Percentiles rank a stretch among this genome's conserved stretches.
These are phyloP conservation scores for Phlebopus sp. DNA, from an alignment of 1,284 basidiomycete genomes.

Conservation along the genomic window DNA sequence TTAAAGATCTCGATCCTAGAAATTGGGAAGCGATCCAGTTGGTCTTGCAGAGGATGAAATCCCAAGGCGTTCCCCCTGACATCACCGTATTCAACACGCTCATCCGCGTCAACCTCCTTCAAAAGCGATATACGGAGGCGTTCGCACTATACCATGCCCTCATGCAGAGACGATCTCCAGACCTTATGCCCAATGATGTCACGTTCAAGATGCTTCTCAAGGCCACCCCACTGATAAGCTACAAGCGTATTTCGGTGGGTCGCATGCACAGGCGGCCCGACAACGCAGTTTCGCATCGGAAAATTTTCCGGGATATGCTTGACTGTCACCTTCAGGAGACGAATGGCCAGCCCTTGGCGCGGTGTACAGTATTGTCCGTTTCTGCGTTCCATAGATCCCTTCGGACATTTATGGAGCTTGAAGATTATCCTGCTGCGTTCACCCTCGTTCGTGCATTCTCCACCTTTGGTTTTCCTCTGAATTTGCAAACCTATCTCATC, in stretches of 20 bases:
- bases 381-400: constrained; percentile 41
- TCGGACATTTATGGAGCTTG: constrained; percentile 39
- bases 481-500: constrained; percentile 39
- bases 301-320: constrained; percentile 50
- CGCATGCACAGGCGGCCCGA: constrained; percentile 21
- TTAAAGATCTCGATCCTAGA: constrained; percentile 31
- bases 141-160: constrained; percentile 44
- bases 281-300: constrained; percentile 36
- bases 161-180: constrained; percentile 25
- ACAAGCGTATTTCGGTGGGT: constrained; percentile 15
- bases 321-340: constrained; percentile 30
- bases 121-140: constrained; percentile 33
- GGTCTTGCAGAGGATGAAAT: constrained; percentile 40
- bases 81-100: constrained; percentile 46
- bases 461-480: constrained; percentile 30
- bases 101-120: constrained; percentile 38
- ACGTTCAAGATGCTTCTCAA: constrained; percentile 48
- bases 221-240: constrained; percentile 28
- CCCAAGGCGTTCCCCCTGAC: constrained; percentile 36
- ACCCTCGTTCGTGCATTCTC: constrained; percentile 36
- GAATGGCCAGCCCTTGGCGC: constrained; percentile 9
- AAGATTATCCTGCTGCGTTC: constrained; percentile 48
- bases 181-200: constrained; percentile 39
- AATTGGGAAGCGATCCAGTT: constrained; percentile 33
- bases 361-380: constrained; percentile 32